Conservation (phyloP, 1,284 basidiomycete species). For the Microbotryomycetes sp. region DNA sequence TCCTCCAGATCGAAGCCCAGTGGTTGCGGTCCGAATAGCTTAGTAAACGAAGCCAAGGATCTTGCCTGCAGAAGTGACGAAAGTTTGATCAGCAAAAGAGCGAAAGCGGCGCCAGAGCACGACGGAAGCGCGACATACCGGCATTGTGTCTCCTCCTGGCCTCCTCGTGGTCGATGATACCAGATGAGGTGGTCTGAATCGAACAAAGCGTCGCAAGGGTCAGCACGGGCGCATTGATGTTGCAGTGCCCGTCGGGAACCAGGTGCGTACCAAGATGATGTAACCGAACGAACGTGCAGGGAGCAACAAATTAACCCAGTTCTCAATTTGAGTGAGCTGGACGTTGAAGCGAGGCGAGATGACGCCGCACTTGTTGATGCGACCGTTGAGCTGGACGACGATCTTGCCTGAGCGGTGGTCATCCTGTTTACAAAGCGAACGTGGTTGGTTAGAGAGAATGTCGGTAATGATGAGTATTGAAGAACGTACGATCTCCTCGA, state of each 20-base stretch:
- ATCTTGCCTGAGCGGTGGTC: conserved; percentile 99
- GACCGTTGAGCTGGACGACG: conserved; percentile 95
- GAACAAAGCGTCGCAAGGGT: conserved; percentile 4
- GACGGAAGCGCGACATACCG: conserved; percentile 40
- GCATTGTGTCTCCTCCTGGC: conserved; percentile 97
- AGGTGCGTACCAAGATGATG: conserved; percentile 73
- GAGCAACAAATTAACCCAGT: conserved; percentile 86
- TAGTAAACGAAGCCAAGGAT: conserved; percentile 16
- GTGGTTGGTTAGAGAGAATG: background rate
- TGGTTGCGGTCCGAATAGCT: too few relatives aligned
- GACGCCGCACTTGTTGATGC: conserved; percentile 94
- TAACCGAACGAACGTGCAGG: conserved; percentile 94
- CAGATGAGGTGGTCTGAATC: conserved; percentile 83
- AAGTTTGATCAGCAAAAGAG: background rate
- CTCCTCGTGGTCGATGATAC: conserved; percentile 99
- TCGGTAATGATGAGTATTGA: too few relatives aligned
- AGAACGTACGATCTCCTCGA: conserved; percentile 69
- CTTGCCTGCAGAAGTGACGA: conserved; percentile 17
- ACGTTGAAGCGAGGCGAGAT: conserved; percentile 94
- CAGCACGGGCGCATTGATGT: background rate
- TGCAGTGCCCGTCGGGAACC: conserved; percentile 1
- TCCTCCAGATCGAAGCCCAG: too few relatives aligned
- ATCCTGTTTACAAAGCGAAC: conserved; percentile 48
- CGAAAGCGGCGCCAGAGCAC: background rate
- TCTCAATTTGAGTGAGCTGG: conserved; percentile 84